Evolutionary conservation across 1,284 basidiomycete species (phyloP).

Genomic region (Boletellus deceptivus): DNA sequence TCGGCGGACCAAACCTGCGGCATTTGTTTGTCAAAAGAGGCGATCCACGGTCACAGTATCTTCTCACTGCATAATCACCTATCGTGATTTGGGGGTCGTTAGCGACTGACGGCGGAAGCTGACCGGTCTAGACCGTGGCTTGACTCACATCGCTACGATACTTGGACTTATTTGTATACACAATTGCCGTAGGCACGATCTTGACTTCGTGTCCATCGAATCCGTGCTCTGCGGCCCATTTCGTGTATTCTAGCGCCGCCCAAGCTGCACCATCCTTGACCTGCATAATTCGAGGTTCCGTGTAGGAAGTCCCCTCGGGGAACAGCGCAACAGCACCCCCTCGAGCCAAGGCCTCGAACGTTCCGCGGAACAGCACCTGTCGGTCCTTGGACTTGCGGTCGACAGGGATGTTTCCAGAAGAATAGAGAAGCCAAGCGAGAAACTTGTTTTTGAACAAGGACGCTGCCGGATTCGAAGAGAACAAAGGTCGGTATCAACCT

Average conservation of each 20-base stretch:
- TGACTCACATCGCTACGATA: constrained; percentile 77
- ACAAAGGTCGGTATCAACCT: constrained; percentile 1
- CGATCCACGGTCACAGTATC: constrained; percentile 7
- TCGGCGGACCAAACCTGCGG: constrained; percentile 76
- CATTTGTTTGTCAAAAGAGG: constrained; percentile 10
- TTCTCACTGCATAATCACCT: constrained; percentile 72
- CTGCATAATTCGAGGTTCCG: constrained; percentile 88
- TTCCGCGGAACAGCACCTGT: constrained; percentile 85
- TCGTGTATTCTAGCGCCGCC: constrained; percentile 90
- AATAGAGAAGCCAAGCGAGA: constrained; percentile 72
- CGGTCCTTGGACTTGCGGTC: constrained; percentile 92
- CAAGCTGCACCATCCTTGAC: constrained; percentile 96
- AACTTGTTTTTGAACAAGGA: constrained; percentile 78
- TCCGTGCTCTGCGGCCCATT: constrained; percentile 63
- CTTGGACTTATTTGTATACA: constrained; percentile 93
- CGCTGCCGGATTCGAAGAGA: constrained; percentile 40
- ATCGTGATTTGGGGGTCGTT: constrained; percentile 12
- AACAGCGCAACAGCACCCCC: constrained; percentile 89
- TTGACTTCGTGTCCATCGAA: constrained; percentile 38
- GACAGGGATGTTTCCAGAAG: constrained; percentile 94
- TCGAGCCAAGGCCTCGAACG: constrained; percentile 79
- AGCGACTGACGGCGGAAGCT: constrained; percentile 7
- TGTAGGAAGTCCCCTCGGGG: constrained; percentile 90
- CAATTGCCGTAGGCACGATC: constrained; percentile 85
- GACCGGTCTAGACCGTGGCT: constrained; percentile 7